Conservation (phyloP, 129 eudicot species). For the Arctium lappa region DNA sequence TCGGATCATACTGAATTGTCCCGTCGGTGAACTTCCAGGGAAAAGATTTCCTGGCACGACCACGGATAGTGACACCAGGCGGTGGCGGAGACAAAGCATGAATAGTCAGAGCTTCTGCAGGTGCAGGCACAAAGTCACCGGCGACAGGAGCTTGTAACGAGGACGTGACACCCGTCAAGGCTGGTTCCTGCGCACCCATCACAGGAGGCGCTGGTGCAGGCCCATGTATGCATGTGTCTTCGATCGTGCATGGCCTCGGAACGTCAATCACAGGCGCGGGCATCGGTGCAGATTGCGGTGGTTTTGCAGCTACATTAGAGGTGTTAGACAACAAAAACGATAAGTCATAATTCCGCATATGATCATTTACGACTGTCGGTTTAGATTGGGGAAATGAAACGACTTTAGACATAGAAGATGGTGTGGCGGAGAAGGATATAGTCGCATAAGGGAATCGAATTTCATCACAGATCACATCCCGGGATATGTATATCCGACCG, state of each 20-base stretch:
- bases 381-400: background rate
- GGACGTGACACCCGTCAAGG: too few species aligned
- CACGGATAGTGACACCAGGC: background rate
- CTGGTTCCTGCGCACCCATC: too few species aligned
- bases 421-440: background rate
- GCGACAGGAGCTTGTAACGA: too few species aligned
- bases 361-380: background rate
- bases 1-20: background rate
- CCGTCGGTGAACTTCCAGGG: background rate
- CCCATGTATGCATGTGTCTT: background rate
- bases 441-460: background rate
- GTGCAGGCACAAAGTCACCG: too few species aligned
- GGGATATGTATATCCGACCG: background rate
- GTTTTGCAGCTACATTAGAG: background rate
- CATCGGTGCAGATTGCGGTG: background rate
- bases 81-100: background rate
- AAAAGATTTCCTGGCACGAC: background rate
- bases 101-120: too few species aligned
- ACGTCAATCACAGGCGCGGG: background rate
- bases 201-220: background rate
- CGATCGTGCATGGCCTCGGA: too few species aligned
- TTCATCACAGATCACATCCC: background rate
- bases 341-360: background rate
- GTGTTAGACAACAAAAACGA: background rate
- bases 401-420: background rate